Percentiles rank a stretch among this genome's conserved stretches.
These are phyloP conservation scores for Pseudonitzschia multiseries DNA, from an alignment of 108 stramenopile genomes.

Conservation along the genomic window DNA sequence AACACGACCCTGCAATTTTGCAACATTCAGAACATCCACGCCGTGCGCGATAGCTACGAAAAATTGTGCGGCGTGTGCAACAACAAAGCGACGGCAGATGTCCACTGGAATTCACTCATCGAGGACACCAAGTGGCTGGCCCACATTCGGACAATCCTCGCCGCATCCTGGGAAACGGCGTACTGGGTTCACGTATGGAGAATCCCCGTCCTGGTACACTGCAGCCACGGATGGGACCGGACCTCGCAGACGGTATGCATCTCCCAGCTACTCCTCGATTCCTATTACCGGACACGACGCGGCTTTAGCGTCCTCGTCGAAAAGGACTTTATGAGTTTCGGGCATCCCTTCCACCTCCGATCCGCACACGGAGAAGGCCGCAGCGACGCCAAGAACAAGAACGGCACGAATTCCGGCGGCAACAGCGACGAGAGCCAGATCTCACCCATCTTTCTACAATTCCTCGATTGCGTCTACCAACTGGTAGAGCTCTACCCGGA, in stretches of 20 bases:
- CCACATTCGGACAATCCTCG: conserved; percentile 82
- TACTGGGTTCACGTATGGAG: conserved; percentile 84
- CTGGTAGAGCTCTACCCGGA: conserved; percentile 85
- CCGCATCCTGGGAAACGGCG: conserved; percentile 87
- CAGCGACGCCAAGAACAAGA: conserved; percentile 42
- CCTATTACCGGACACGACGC: conserved; percentile 90
- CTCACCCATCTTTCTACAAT: conserved; percentile 97
- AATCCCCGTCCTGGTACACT: conserved; percentile 93
- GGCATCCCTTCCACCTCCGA: conserved; percentile 95
- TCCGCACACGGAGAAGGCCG: conserved; percentile 90
- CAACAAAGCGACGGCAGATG: conserved; percentile 43
- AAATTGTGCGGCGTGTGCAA: conserved; percentile 68
- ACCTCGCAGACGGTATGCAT: conserved; percentile 92
- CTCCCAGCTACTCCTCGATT: conserved; percentile 95
- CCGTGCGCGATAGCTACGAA: conserved; percentile 81
- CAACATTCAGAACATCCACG: conserved; percentile 89
- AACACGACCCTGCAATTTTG: conserved; percentile 79
- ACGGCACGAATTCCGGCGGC: conserved; percentile 23
- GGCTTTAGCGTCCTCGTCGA: conserved; percentile 95
- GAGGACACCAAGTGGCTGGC: conserved; percentile 93
- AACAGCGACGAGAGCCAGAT: conserved; percentile 84
- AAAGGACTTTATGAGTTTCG: conserved; percentile 97
- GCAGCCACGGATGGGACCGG: conserved; percentile 99
- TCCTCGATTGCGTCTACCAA: conserved; percentile 96
- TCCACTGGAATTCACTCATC: conserved; percentile 73